Conservation (phyloP, 805 yeast genomes). For the Metschnikowia lachancei region DNA sequence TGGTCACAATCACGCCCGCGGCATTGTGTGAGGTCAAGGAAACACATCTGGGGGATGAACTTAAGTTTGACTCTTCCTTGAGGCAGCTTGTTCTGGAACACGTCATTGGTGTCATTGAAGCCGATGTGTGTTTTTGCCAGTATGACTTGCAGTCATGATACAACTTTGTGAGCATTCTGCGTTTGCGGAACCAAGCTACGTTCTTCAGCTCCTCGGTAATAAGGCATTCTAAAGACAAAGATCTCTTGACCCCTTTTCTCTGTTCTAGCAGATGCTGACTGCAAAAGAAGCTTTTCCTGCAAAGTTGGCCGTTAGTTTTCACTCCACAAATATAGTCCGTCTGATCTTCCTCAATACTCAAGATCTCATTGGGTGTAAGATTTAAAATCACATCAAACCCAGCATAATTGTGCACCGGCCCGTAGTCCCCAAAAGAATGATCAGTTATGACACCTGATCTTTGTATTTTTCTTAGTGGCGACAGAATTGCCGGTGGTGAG, state of each 20-base stretch:
- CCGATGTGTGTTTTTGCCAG: constrained; percentile 14
- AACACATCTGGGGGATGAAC: constrained; percentile 10
- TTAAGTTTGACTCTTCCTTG: not conserved
- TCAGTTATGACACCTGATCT: not conserved
- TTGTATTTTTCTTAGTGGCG: constrained; percentile 14
- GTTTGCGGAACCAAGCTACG: constrained; percentile 11
- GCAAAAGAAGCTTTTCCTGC: constrained; percentile 16
- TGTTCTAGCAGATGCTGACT: constrained; percentile 16
- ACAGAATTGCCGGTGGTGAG: constrained; percentile 10
- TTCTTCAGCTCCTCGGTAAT: constrained; percentile 15
- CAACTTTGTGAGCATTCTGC: constrained; percentile 14
- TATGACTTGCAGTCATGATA: constrained; percentile 15
- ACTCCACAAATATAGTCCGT: constrained; percentile 21
- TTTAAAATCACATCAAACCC: constrained; percentile 12
- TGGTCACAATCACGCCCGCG: not conserved
- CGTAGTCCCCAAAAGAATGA: not conserved
- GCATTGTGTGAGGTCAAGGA: constrained; percentile 9
- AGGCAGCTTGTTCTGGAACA: constrained; percentile 16
- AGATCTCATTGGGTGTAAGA: constrained; percentile 15
- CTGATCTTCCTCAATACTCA: constrained; percentile 14
- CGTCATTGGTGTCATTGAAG: constrained; percentile 10
- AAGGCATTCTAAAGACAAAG: constrained; percentile 14
- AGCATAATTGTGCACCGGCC: constrained; percentile 5
- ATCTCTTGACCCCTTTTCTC: constrained; percentile 10
- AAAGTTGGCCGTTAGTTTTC: constrained; percentile 6